Percentiles rank a stretch among this genome's conserved stretches.
phyloP scores from a whole-genome alignment of 345 rosid genomes.

The Linum lewisii region DNA sequence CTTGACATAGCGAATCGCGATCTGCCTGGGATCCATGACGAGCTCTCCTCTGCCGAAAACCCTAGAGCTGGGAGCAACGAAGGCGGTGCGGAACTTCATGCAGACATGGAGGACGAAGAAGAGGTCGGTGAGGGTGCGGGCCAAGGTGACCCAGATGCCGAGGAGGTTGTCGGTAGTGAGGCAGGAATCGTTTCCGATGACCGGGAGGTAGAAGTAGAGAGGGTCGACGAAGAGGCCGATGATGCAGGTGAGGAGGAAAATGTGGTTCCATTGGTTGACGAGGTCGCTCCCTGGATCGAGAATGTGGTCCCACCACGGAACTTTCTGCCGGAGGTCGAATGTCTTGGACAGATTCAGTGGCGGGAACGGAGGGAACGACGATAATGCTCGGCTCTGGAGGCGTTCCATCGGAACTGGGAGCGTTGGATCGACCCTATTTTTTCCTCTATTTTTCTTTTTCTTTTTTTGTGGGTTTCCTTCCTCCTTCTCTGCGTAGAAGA shows the following conservation, averaged over 20 bases:
- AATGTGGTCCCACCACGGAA: slow-evolving; percentile 43
- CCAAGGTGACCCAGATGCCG: slow-evolving; percentile 49
- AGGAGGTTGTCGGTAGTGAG: slow-evolving; percentile 33
- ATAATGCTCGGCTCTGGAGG: slow-evolving; percentile 31
- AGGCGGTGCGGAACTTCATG: slow-evolving; percentile 66
- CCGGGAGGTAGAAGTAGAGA: slow-evolving; percentile 70
- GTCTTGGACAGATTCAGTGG: slow-evolving; percentile 23
- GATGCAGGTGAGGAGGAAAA: slow-evolving; percentile 55
- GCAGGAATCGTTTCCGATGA: slow-evolving; percentile 44
- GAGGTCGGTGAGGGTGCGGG: slow-evolving; percentile 56
- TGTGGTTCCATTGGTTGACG: slow-evolving; percentile 56
- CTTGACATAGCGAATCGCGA: slow-evolving; percentile 52
- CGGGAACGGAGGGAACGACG: background rate
- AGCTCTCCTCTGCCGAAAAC: slow-evolving; percentile 83
- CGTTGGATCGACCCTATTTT: background rate
- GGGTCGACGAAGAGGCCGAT: slow-evolving; percentile 78
- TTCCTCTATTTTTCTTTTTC: background rate
- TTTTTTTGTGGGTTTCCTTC: background rate
- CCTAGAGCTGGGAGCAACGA: slow-evolving; percentile 54
- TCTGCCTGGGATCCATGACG: slow-evolving; percentile 52
- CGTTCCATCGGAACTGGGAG: background rate
- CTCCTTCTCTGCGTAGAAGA: background rate
- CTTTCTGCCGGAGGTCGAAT: slow-evolving; percentile 38
- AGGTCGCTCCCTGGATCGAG: slow-evolving; percentile 62
- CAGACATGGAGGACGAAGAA: slow-evolving; percentile 52